Evolutionary conservation across 805 yeast species (phyloP).

Genomic region (Scheffersomyces amazonensis): DNA sequence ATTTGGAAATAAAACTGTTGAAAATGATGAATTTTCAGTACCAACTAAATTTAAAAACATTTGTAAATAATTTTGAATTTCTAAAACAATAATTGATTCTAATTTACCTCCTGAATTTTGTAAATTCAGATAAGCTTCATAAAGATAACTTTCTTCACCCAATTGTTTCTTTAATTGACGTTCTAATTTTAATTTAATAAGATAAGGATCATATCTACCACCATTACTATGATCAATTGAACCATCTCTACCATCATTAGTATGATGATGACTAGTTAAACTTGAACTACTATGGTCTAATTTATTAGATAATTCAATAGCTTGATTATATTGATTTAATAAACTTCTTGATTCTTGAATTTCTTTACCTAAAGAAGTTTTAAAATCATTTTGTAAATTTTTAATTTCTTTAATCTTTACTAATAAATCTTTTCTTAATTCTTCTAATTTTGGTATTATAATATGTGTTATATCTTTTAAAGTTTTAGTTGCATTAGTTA

Average conservation of each 20-base stretch:
- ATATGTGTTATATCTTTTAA: slow-evolving; percentile 48
- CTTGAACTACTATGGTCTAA: slow-evolving; percentile 18
- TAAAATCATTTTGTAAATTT: slow-evolving; percentile 79
- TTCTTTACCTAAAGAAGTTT: slow-evolving; percentile 69
- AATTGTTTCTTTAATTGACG: slow-evolving; percentile 75
- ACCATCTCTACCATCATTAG: slow-evolving; percentile 5
- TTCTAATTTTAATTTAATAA: slow-evolving; percentile 70
- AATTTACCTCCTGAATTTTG: slow-evolving; percentile 86
- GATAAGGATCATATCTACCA: slow-evolving; percentile 73
- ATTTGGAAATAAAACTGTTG: slow-evolving; percentile 62
- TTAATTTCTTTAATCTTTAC: slow-evolving; percentile 87
- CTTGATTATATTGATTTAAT: slow-evolving; percentile 50
- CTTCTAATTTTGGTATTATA: slow-evolving; percentile 54
- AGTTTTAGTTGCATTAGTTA: slow-evolving; percentile 36
- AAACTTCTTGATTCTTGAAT: slow-evolving; percentile 31
- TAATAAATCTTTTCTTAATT: slow-evolving; percentile 65
- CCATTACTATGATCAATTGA: slow-evolving; percentile 24
- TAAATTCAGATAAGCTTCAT: slow-evolving; percentile 84
- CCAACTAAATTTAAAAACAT: slow-evolving; percentile 69
- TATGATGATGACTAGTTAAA: slow-evolving; percentile 6
- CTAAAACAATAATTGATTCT: slow-evolving; percentile 80
- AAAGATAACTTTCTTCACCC: slow-evolving; percentile 78
- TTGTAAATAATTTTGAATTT: slow-evolving; percentile 78
- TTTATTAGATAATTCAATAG: slow-evolving; percentile 62
- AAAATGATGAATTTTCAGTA: slow-evolving; percentile 69